Base-by-base conservation (phyloP, 371 early-diverging fungal species). In the Apophysomyces ossiformis region DNA sequence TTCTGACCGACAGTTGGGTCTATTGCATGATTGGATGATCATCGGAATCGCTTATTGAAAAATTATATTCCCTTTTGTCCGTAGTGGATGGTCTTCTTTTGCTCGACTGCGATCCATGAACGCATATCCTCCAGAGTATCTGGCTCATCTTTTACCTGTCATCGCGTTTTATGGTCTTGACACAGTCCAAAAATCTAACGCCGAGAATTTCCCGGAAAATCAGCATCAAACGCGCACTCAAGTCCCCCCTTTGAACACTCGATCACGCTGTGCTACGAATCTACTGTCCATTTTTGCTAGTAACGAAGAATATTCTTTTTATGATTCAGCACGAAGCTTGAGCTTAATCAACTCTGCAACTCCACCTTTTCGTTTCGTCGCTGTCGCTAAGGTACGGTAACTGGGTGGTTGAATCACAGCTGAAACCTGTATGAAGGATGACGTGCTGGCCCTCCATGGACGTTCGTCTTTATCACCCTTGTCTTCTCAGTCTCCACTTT, bases 71-170 rank as follows among this genome's bases (percentile, higher is more conserved):
- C 32, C 32, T 26, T 26, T 26, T 26, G 32, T 26, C 32, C 32
- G 32, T 26, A 26, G 32, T 26, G 32, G 32, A 26, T 26, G 3
- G 32, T 26, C 32, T 26, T 26, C 32, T 26, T 26, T 26, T 26
- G 32, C 32, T 26, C 32, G 32, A 1, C 32, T 26, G 32, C 54
- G 21, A 7, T 50, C 11, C 16, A 86, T 91, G 91, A 85, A 91
- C 67, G 68, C 85, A 1, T 91, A 90, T 67, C 91, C 93, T 16
- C 67, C 82, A 44, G 91, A 90, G 69, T 89, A 86, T 71, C 72
- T 89, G 54, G 79, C 86, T 61, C 93, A 92, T 75, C 90, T 89
- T 64, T 86, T 89, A 38, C 91, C 93, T 68, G 85, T 90, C 16
- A 67, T 92, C 67, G 87, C 84, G 16, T 78, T 90, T 37, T 79